phyloP scores from a whole-genome alignment of 2,329 filamentous ascomycete genomes.

The Dothistroma pini region DNA sequence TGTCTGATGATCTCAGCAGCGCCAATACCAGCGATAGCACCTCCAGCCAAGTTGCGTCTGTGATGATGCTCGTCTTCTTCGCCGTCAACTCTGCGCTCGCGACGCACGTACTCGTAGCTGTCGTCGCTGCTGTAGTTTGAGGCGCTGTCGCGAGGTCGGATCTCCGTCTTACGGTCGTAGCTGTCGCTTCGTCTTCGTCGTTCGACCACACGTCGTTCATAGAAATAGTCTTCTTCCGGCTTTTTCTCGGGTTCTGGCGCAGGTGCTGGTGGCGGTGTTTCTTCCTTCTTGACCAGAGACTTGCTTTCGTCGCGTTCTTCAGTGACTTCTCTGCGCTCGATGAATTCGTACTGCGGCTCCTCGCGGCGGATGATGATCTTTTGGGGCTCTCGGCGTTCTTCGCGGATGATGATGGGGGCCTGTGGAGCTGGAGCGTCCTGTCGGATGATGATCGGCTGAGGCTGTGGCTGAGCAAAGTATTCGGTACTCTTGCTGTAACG shows the following conservation, averaged over 20 bases:
- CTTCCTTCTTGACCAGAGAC: constrained; percentile 41
- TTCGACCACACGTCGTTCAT: constrained; percentile 55
- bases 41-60: constrained; percentile 58
- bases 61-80: constrained; percentile 45
- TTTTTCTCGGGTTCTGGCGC: constrained; percentile 31
- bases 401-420: constrained; percentile 53
- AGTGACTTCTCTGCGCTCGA: constrained; percentile 52
- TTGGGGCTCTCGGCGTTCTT: constrained; percentile 43
- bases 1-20: constrained; percentile 59
- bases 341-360: constrained; percentile 56
- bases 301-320: constrained; percentile 50
- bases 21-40: constrained; percentile 57
- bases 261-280: constrained; percentile 33
- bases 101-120: constrained; percentile 57
- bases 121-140: constrained; percentile 59
- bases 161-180: constrained; percentile 42
- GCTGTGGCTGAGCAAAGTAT: constrained; percentile 48
- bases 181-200: constrained; percentile 43
- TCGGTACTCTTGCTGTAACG: constrained; percentile 53
- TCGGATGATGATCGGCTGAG: constrained; percentile 50
- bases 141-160: constrained; percentile 52
- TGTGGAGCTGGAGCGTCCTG: constrained; percentile 39
- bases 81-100: constrained; percentile 41
- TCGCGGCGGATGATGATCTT: constrained; percentile 55
- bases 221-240: constrained; percentile 58